phyloP scores from a whole-genome alignment of 2,329 filamentous ascomycete species.

The Dendrostoma leiphaemia region DNA sequence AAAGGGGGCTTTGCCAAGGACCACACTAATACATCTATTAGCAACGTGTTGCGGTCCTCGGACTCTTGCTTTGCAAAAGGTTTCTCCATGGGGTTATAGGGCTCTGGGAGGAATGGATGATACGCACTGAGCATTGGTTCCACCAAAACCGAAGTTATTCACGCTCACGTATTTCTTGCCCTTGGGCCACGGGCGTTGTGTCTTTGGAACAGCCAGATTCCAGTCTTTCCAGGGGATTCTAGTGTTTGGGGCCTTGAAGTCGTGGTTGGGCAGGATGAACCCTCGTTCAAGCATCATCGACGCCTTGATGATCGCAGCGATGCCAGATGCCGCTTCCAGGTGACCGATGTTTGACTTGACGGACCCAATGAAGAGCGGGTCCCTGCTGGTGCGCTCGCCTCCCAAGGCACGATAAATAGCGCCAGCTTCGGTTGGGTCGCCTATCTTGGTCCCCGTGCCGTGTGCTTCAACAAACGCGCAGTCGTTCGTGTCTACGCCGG shows the following conservation, averaged over 20 bases:
- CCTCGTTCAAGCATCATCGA: slow-evolving; percentile 49
- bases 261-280: slow-evolving; percentile 48
- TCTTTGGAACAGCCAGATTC: slow-evolving; percentile 46
- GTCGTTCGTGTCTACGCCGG: slow-evolving; percentile 36
- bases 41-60: too few species aligned
- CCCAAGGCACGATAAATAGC: slow-evolving; percentile 38
- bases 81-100: too few species aligned
- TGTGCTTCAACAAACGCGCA: slow-evolving; percentile 43
- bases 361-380: slow-evolving; percentile 33
- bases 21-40: too few species aligned
- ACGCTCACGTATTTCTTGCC: slow-evolving; percentile 50
- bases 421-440: slow-evolving; percentile 43
- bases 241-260: slow-evolving; percentile 48
- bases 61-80: too few species aligned
- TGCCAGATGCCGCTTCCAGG: slow-evolving; percentile 48
- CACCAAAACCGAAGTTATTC: slow-evolving; percentile 48
- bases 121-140: slow-evolving; percentile 44
- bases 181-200: slow-evolving; percentile 43
- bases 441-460: slow-evolving; percentile 46
- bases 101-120: too few species aligned
- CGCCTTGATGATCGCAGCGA: slow-evolving; percentile 51
- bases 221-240: slow-evolving; percentile 49
- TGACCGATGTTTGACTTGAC: slow-evolving; percentile 45
- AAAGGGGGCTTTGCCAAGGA: slow-evolving; percentile 37
- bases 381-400: slow-evolving; percentile 22